Percentiles rank a stretch among this genome's conserved stretches.
Evolutionary conservation across 1,284 basidiomycete species (phyloP).

Genomic region (Afroboletus lepidellus): DNA sequence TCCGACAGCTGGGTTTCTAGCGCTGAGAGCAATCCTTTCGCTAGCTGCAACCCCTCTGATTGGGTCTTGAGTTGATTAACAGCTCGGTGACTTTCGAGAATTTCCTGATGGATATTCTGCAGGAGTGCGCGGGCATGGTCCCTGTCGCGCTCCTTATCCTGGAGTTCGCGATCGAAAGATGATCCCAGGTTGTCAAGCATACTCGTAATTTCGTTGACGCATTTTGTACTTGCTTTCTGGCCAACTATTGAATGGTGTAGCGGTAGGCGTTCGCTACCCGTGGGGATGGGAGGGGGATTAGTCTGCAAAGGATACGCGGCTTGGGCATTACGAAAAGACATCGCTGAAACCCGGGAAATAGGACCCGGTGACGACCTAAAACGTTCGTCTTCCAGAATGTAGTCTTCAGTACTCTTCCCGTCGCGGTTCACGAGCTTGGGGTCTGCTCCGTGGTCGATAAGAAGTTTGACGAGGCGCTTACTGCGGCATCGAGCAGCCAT

Average conservation of each 20-base stretch:
- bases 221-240: conserved; percentile 83
- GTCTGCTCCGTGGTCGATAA: conserved; percentile 96
- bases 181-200: conserved; percentile 89
- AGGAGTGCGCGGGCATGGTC: conserved; percentile 88
- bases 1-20: conserved; percentile 67
- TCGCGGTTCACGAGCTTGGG: conserved; percentile 95
- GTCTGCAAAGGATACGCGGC: conserved; percentile 38
- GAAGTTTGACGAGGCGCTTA: conserved; percentile 94
- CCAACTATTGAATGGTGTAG: conserved; percentile 88
- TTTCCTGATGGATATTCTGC: conserved; percentile 88
- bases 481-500: conserved; percentile 95
- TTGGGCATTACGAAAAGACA: conserved; percentile 70
- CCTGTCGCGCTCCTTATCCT: conserved; percentile 90
- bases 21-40: conserved; percentile 57
- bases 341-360: conserved; percentile 57
- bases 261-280: conserved; percentile 61
- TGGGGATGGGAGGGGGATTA: conserved; percentile 41
- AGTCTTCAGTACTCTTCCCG: conserved; percentile 97
- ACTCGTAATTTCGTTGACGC: conserved; percentile 80
- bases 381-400: conserved; percentile 97
- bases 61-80: conserved; percentile 71
- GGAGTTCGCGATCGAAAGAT: conserved; percentile 92
- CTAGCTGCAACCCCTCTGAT: conserved; percentile 66
- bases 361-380: conserved; percentile 89
- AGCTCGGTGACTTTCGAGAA: conserved; percentile 81